Evolutionary conservation across 1,139 yeast species (phyloP), one percentile per base, ranked within the genome.

Genomic region (Kazachstania sp.): DNA sequence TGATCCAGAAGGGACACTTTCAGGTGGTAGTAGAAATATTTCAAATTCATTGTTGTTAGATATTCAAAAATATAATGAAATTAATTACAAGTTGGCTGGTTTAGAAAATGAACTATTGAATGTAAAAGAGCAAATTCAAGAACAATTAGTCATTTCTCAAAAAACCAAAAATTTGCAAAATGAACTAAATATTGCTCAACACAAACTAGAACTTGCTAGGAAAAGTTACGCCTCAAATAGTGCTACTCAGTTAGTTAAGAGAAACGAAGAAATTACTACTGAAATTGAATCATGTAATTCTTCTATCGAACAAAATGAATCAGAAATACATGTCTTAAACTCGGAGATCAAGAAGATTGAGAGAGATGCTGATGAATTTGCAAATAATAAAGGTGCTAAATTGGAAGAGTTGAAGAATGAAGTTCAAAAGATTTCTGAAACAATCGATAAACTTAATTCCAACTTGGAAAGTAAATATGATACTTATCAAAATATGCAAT

Each of bases 1-100:
- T 67, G 98, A 94, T 62, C 98, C 98, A 0, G 88, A 84, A 56
- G 99, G 99, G n/a, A 87, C 95, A 20, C 71, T 94, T 37, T 86
- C 97, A 1, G 99, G 99, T 46, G 98, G 98, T n/a, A 82, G 95
- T 20, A 75, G 92, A 54, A 79, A 74, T 53, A 66, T 59, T 43
- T 73, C 79, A 13, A 72, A 77, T 5, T 77, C 88, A 0, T 66
- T 84, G 4, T 71, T 92, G 49, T 66, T 79, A 8, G 78, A 77
- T 45, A 78, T 90, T 61, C 95, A 84, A 59, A 77, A 78, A 52
- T 83, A 77, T 54, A 85, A 86, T 57, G 68, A 66, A n/a, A 61
- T 79, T 15, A 71, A 71, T 38, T 59, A 60, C 4, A 68, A 72
- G 46, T 65, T 81, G 26, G 52, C 57, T 1, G 75, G 77, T 48